Base-by-base conservation (phyloP, 371 early-diverging fungal genomes). In the Mucor indicus region DNA sequence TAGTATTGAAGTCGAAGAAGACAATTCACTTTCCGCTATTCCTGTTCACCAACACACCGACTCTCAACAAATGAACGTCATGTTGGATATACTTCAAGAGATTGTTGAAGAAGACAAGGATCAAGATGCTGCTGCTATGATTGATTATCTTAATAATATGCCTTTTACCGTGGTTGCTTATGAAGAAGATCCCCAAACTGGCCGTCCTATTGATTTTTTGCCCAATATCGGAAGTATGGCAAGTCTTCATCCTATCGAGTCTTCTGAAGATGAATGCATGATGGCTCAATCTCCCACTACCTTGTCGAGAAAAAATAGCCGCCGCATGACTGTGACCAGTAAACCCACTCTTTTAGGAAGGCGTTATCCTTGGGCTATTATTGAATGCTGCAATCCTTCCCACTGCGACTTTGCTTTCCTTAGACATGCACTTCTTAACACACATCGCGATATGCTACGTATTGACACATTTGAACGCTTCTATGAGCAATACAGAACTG, bases 311-410 rank as follows among this genome's bases (percentile, higher is more conserved):
- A 35, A 11, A 10, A 27, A 20, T 8, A n/a, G n/a, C n/a, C n/a
- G n/a, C n/a, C n/a, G n/a, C n/a, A n/a, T n/a, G n/a, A n/a, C n/a
- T n/a, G n/a, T n/a, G n/a, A n/a, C n/a, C n/a, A n/a, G n/a, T n/a
- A n/a, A n/a, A n/a, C n/a, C n/a, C n/a, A 19, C 38, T 21, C 16
- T 61, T 11, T 44, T 72, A 2, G 98, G 98, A 50, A 87, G 99
- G 47, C 83, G 88, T 60, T 99, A 97, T 79, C 93, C 95, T 9
- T 99, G 99, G 99, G 99, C 98, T 32, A 67, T 87, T 31, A 83
- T 98, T 20, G 92, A 96, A 60, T 88, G 92, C 49, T 67, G 69
- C 50, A 83, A 89, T 50, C 86, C 89, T 52, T 79, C 83, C 2
- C 86, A 91, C 58, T 90, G 89, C 57, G 98, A 96, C 61, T 87